Conservation (phyloP, 805 yeast genomes). For the Yarrowia sp. region DNA sequence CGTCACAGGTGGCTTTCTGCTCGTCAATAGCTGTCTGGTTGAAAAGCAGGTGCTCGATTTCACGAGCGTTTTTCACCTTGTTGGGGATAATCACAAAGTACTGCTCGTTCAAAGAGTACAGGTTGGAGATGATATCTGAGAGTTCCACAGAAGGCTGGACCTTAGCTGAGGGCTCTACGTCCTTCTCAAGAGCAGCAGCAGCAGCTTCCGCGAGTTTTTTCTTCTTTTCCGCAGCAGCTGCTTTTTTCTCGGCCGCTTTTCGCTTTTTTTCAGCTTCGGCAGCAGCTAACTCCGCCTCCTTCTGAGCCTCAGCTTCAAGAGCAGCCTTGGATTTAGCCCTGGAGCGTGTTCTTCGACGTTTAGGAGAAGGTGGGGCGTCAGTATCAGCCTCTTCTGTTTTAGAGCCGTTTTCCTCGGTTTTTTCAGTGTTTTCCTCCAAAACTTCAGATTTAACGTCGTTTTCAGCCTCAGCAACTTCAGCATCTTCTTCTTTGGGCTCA, state of each 20-base stretch:
- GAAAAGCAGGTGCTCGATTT: slow-evolving; percentile 1
- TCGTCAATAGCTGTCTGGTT: slow-evolving; percentile 1
- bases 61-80: slow-evolving; percentile 23
- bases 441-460: background rate
- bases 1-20: slow-evolving; percentile 20
- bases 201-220: background rate
- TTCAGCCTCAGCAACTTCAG: background rate
- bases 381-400: background rate
- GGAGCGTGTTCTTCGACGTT: background rate
- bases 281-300: too few species aligned
- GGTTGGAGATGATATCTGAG: background rate
- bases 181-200: background rate
- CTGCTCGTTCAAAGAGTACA: slow-evolving; percentile 31
- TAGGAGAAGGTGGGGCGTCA: background rate
- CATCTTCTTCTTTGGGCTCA: background rate
- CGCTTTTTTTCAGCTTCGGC: background rate
- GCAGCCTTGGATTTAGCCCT: background rate
- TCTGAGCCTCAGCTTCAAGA: background rate
- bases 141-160: background rate
- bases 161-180: background rate
- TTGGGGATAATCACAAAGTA: slow-evolving; percentile 50
- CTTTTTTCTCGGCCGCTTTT: background rate
- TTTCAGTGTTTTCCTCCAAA: background rate
- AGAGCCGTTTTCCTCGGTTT: too few species aligned
- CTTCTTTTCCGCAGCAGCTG: background rate